A percentile compares a stretch with the other conserved stretches of the same genome.
Evolutionary conservation across 345 rosid species (phyloP).

Genomic region (Populus davidiana): DNA sequence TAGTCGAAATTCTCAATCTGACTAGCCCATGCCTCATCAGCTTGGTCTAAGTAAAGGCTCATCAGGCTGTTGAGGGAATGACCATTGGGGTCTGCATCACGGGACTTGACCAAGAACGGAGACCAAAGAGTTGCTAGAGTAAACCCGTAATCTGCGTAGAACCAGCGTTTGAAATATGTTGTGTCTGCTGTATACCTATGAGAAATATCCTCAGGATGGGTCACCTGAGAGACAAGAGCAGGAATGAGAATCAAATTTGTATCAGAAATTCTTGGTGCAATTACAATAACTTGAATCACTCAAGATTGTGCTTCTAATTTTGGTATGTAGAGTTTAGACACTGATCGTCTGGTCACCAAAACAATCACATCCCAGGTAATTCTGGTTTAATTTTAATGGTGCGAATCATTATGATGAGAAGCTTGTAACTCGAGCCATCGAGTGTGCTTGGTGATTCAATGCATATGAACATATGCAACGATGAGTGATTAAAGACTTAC

Average conservation of each 20-base stretch:
- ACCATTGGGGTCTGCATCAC: constrained; percentile 41
- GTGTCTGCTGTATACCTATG: constrained; percentile 12
- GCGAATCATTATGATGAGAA: neutral
- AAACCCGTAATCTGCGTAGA: constrained; percentile 25
- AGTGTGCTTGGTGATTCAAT: neutral
- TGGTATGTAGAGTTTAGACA: neutral
- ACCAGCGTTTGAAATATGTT: constrained; percentile 29
- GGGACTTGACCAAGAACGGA: constrained; percentile 47
- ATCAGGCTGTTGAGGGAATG: constrained; percentile 36
- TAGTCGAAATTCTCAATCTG: constrained; percentile 41
- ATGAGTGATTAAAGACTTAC: constrained; percentile 20
- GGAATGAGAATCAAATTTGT: neutral
- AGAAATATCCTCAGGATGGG: constrained; percentile 21
- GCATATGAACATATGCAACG: neutral
- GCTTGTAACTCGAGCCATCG: neutral
- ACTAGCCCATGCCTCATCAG: constrained; percentile 44
- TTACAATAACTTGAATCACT: neutral
- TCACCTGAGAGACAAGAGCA: constrained; percentile 16
- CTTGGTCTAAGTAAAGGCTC: constrained; percentile 47
- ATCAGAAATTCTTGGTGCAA: neutral
- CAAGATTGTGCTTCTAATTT: neutral
- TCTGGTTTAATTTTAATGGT: neutral
- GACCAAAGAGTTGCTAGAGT: constrained; percentile 51
- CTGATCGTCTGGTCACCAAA: neutral
- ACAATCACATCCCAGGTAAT: neutral